Evolutionary conservation across 768 basidiomycete genomes (phyloP).

Genomic region (Leccinum fibrillosum): DNA sequence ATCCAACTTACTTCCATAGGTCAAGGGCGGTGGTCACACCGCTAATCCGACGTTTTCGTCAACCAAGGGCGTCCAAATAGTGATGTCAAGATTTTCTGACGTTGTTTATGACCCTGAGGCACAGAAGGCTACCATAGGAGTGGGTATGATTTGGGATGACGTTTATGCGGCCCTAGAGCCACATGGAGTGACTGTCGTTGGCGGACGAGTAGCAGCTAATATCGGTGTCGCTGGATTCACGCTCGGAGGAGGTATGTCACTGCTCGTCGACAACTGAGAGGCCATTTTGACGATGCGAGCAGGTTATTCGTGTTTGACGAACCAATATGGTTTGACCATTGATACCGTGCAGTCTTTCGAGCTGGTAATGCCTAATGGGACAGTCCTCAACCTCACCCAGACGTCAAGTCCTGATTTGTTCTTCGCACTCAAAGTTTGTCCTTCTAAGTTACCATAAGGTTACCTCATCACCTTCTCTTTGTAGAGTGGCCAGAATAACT

Average conservation of each 20-base stretch:
- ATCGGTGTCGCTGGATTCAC: background rate
- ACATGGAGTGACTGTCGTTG: background rate
- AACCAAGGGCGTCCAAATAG: background rate
- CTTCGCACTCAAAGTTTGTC: constrained; percentile 22
- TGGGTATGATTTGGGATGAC: background rate
- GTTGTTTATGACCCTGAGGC: background rate
- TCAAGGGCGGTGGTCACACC: background rate
- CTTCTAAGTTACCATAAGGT: background rate
- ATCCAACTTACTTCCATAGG: background rate
- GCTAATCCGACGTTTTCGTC: background rate
- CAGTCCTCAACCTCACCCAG: constrained; percentile 33
- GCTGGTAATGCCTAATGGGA: constrained; percentile 48
- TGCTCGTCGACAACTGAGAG: background rate
- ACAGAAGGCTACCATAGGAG: background rate
- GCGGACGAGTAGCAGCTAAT: background rate
- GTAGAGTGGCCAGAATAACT: background rate
- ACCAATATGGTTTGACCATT: constrained; percentile 55
- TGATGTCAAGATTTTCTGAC: background rate
- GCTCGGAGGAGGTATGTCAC: background rate
- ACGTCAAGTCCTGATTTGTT: constrained; percentile 37
- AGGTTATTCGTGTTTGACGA: constrained; percentile 45
- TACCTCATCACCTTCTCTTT: background rate
- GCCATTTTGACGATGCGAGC: background rate
- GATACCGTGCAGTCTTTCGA: constrained; percentile 56
- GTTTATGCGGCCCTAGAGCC: background rate